Conservation (phyloP, 2,329 filamentous ascomycete species). For the Cytospora paraplurivora region DNA sequence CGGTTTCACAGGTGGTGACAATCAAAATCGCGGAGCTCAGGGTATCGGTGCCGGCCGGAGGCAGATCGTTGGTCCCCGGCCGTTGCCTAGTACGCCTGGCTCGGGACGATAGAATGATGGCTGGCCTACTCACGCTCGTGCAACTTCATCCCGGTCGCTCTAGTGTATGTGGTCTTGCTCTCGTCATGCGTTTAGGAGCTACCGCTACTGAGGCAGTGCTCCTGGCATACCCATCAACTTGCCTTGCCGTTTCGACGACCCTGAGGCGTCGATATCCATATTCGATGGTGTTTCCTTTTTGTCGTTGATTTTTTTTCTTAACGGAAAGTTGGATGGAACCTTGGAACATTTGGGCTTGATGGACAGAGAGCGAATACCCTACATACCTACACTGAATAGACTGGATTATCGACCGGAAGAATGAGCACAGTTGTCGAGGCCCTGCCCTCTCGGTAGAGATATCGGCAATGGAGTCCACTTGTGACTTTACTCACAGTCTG, state of each 20-base stretch:
- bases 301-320: neutral
- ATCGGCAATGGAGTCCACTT: too few relatives aligned
- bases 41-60: slow-evolving; percentile 71
- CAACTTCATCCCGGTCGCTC: neutral
- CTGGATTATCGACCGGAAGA: neutral
- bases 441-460: too few relatives aligned
- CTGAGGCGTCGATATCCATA: neutral
- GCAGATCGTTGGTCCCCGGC: slow-evolving; percentile 78
- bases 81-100: slow-evolving; percentile 51
- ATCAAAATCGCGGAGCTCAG: slow-evolving; percentile 66
- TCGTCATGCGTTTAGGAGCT: neutral
- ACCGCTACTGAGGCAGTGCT: neutral
- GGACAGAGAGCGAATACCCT: slow-evolving; percentile 2
- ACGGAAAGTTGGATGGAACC: too few relatives aligned
- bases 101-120: neutral
- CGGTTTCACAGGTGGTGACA: slow-evolving; percentile 75
- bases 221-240: neutral
- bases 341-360: neutral
- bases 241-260: neutral
- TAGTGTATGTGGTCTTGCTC: neutral
- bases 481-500: too few relatives aligned
- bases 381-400: neutral
- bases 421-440: too few relatives aligned
- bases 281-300: neutral
- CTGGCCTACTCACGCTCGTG: neutral